Evolutionary conservation across 1,284 basidiomycete genomes (phyloP).

Genomic region (Exobasidium cylindrosporum): DNA sequence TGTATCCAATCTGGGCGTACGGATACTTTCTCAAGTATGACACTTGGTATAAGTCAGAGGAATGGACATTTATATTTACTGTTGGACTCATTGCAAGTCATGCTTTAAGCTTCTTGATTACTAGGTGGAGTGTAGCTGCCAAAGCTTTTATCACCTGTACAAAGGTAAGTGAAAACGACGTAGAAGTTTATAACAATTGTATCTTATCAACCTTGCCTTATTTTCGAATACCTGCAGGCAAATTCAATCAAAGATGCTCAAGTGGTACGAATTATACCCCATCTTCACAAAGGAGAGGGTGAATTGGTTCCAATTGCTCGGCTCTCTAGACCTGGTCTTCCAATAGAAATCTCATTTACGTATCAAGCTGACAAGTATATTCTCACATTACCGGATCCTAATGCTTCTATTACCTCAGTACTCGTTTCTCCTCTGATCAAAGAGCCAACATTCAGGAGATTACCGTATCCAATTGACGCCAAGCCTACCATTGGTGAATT

Average conservation of each 20-base stretch:
- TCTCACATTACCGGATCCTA: conserved; percentile 60
- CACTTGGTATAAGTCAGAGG: conserved; percentile 60
- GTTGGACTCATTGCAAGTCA: conserved; percentile 80
- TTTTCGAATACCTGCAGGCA: no score
- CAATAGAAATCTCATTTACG: conserved; percentile 75
- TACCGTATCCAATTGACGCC: conserved; percentile 83
- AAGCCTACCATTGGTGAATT: conserved; percentile 72
- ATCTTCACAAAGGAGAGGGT: conserved; percentile 80
- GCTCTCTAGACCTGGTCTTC: conserved; percentile 47
- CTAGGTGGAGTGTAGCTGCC: conserved; percentile 81
- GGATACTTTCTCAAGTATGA: conserved; percentile 87
- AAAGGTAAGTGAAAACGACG: conserved; percentile 52
- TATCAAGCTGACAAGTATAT: conserved; percentile 96
- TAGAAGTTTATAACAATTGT: no score
- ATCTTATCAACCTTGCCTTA: conserved; percentile 4
- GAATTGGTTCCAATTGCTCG: conserved; percentile 79
- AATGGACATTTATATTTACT: conserved; percentile 80
- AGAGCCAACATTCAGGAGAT: conserved; percentile 70
- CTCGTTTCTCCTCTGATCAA: conserved; percentile 48
- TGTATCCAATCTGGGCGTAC: conserved; percentile 87
- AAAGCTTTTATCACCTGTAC: conserved; percentile 60
- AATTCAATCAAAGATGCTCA: conserved; percentile 69
- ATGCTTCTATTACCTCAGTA: conserved; percentile 42
- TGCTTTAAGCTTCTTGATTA: conserved; percentile 86
- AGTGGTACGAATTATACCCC: conserved; percentile 79